These are phyloP conservation scores for Taxawa tesnikishii DNA, from an alignment of 2,329 filamentous ascomycete species.

Conservation along the genomic window DNA sequence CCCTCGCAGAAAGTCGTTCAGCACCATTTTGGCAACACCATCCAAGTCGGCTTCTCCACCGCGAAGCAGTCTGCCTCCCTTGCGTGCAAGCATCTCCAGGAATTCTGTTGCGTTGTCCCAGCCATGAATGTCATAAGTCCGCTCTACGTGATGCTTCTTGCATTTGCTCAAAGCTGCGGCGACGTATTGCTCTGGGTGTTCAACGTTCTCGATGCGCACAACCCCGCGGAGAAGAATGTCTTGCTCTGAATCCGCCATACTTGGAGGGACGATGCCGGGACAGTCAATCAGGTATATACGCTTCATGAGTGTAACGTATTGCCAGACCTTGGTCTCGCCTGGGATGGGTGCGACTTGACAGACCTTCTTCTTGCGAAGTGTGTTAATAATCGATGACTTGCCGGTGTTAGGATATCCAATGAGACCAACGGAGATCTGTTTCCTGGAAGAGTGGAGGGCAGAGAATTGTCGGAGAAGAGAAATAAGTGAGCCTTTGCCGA, in stretches of 20 bases:
- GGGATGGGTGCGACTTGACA: constrained; percentile 90
- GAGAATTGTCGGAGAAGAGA: constrained; percentile 88
- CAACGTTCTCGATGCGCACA: constrained; percentile 88
- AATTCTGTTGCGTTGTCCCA: constrained; percentile 71
- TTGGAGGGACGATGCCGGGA: constrained; percentile 89
- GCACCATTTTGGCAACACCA: constrained; percentile 88
- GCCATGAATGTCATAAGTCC: constrained; percentile 79
- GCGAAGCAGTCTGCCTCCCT: constrained; percentile 73
- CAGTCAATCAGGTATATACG: constrained; percentile 93
- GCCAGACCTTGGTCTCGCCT: constrained; percentile 96
- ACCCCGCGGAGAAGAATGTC: constrained; percentile 86
- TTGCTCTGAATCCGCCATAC: constrained; percentile 67
- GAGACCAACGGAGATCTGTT: constrained; percentile 87
- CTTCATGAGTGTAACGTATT: constrained; percentile 93
- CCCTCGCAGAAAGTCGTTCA: constrained; percentile 91
- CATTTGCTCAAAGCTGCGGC: constrained; percentile 67
- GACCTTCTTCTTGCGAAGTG: constrained; percentile 84
- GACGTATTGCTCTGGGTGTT: constrained; percentile 94
- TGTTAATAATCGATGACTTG: constrained; percentile 96
- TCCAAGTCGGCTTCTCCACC: constrained; percentile 93
- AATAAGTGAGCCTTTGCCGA: constrained; percentile 91
- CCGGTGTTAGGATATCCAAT: constrained; percentile 88
- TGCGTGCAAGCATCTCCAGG: constrained; percentile 74
- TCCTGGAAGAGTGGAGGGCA: constrained; percentile 74
- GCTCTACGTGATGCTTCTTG: constrained; percentile 76